Base-by-base conservation (phyloP, 805 yeast genomes). In the Saccharomycopsis sp. region DNA sequence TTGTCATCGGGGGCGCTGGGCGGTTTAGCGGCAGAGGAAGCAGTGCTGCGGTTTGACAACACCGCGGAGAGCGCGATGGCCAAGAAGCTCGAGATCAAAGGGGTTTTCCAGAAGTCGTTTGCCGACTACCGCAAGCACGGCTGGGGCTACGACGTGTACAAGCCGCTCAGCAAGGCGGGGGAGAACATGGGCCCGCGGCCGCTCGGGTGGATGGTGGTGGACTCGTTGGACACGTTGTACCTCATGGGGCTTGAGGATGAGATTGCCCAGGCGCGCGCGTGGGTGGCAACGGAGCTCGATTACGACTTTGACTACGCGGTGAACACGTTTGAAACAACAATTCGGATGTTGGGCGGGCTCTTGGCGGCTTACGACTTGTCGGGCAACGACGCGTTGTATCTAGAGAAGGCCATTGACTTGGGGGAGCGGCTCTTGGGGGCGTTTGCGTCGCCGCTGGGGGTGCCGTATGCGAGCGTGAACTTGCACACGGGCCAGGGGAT, bases 311-410 rank as follows among this genome's bases (percentile, higher is more conserved):
- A 85, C 55, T 73, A 77, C 46, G 71, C 71, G 26, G 92, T 85
- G 31, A 86, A 80, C 55, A 78, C 86, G 4, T 88, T 88, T 60
- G 96, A 87, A 57, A 86, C 96, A n/a, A 85, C 96, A 4, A 87
- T 85, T 49, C 69, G 96, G 56, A 85, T 88, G 94, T 63, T 88
- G 19, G 96, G 96, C 33, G 96, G 96, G 0, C 65, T 88, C n/a
- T 62, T 88, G 36, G 80, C 95, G 2, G 94, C 95, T 0, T 75
- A 73, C 54, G 78, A 83, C 49, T 60, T 85, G 21, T 70, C 88
- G 2, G 15, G 22, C n/a, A 62, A 68, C 10, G 88, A 82, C 51
- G 82, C 77, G 35, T 44, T 82, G 41, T 85, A 77, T 53, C 64
- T 86, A 40, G 84, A 83, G 48, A 79, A 78, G 54, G 95, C 96